Evolutionary conservation across 345 rosid genomes (phyloP), one percentile per base, ranked within the genome.

Genomic region (Hibiscus mutabilis): DNA sequence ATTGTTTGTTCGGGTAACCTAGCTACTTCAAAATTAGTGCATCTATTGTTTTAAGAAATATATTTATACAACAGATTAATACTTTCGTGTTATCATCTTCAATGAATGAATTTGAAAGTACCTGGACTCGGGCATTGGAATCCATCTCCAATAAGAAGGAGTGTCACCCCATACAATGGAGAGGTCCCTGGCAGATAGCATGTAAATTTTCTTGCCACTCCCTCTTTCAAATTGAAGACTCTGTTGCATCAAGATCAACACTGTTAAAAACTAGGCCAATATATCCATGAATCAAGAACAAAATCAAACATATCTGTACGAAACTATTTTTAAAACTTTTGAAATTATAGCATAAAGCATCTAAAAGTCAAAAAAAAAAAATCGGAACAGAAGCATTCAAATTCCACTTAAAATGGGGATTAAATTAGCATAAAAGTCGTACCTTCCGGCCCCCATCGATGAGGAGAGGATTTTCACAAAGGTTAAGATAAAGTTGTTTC

Each of bases 391-490:
- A 62, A 62, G 46, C 24, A 35, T 18, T 42, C 4, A n/a, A 62
- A 33, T 51, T n/a, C 46, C 46, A 42, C 14, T 11, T 42, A 42
- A 42, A 42, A 37, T 14, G 15, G 55, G 15, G 4, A 49, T 49
- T 55, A 55, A 21, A 19, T 55, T 9, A 55, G 11, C 14, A 42
- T 37, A 42, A 8, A 7, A 19, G 21, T 3, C n/a, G 13, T 40
- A 37, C 96, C 98, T 75, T 85, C 60, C 73, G 79, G 15, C 88
- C 95, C 0, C 78, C 29, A 3, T 90, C 89, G 72, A 90, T 75
- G n/a, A 87, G 81, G 70, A 89, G 61, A 2, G 89, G 87, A 21
- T 69, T 46, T 15, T 53, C 42, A 51, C 85, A 83, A 21, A 88
- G 83, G 27, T 66, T 37, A 69, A 84, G 33, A 78, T 74, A 88